Base-by-base conservation (phyloP, 306 rosid genomes). In the Dicorynia guianensis region DNA sequence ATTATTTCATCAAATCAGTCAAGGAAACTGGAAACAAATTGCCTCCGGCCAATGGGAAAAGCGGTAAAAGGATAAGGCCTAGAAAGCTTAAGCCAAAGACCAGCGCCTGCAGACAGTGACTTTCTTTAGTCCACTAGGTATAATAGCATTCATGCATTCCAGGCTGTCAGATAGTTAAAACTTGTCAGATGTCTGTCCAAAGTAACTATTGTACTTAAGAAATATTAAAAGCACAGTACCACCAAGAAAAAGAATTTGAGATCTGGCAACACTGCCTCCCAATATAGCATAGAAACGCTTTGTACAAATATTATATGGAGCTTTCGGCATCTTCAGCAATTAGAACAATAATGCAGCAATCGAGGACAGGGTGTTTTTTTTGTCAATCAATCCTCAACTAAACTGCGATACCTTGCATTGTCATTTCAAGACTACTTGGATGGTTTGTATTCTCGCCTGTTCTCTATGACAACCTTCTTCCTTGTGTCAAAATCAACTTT, bases 401-500 rank as follows among this genome's bases (percentile, higher is more conserved):
- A 80, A 68, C 48, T 17, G 30, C 67, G 7, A 71, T 75, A 68
- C 82, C 90, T 76, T 67, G 79, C 18, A 72, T 70, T 74, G 60
- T 39, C 50, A 65, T 25, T 76, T 67, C 67, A 58, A 81, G 73
- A 40, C 79, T 85, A 87, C 82, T 73, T 78, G 60, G 96, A 44
- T 7, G 79, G 58, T 66, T 77, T 90, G 81, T 72, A 75, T 79
- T 90, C 99, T 66, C 93, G 85, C 85, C 69, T 50, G 93, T 91
- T 92, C 84, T 93, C 98, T 46, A 96, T 82, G 63, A 13, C 67
- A 13, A 67, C 86, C 85, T 87, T 96, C 94, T 93, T 96, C 86
- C 90, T 90, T 10, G 97, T 90, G 10, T 96, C 99, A 61, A 85
- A 89, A 83, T 96, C 99, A 78, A 96, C 66, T 80, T 89, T 90